Percentiles rank a stretch among this genome's conserved stretches.
Evolutionary conservation across 768 basidiomycete species (phyloP).

Genomic region (Cubamyces lactineus): DNA sequence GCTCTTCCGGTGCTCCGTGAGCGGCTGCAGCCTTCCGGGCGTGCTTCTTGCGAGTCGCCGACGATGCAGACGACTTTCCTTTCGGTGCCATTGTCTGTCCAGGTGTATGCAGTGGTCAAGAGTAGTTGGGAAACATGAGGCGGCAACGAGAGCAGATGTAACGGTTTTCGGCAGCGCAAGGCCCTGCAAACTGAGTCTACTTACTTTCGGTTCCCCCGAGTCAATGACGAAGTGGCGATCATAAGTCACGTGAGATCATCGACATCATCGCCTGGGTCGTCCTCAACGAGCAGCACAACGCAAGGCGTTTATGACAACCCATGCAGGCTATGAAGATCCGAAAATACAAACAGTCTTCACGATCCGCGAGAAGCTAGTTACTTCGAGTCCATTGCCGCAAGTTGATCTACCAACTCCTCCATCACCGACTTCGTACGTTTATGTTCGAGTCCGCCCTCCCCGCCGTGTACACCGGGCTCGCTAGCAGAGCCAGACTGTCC

Average conservation of each 20-base stretch:
- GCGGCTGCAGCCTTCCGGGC: slow-evolving; percentile 66
- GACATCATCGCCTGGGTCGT: not conserved
- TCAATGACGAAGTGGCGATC: slow-evolving; percentile 17
- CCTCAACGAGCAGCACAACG: not conserved
- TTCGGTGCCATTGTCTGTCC: slow-evolving; percentile 34
- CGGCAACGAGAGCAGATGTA: no score
- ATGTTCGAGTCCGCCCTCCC: slow-evolving; percentile 12
- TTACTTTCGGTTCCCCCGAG: not conserved
- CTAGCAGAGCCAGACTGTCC: slow-evolving; percentile 21
- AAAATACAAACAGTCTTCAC: not conserved
- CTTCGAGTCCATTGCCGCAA: slow-evolving; percentile 63
- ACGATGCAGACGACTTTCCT: slow-evolving; percentile 77
- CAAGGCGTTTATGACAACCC: no score
- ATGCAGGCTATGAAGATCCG: no score
- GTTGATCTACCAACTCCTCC: slow-evolving; percentile 81
- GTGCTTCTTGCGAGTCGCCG: slow-evolving; percentile 92
- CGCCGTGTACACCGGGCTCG: slow-evolving; percentile 13
- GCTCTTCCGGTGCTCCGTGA: slow-evolving; percentile 35
- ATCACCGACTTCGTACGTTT: slow-evolving; percentile 57
- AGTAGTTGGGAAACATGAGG: not conserved
- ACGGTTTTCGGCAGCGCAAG: no score
- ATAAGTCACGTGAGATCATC: slow-evolving; percentile 13
- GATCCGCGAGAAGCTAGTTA: not conserved
- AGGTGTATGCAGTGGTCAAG: not conserved
- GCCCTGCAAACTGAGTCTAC: no score